These are phyloP conservation scores for Sicyos edulis DNA, from an alignment of 306 rosid species.

Conservation along the genomic window DNA sequence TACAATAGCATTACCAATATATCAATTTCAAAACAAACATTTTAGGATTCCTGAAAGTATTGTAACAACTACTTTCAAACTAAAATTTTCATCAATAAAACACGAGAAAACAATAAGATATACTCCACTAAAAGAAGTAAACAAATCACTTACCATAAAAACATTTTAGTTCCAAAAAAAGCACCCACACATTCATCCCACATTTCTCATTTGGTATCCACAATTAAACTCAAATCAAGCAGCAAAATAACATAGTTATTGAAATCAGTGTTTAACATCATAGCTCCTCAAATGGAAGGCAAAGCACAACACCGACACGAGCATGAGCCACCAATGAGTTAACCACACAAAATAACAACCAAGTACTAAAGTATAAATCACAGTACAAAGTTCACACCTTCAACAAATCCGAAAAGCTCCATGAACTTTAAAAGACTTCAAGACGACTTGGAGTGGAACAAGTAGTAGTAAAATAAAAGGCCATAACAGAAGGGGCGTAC, in stretches of 20 bases:
- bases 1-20: too few relatives aligned
- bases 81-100: not conserved
- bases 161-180: not conserved
- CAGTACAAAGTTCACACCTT: not conserved
- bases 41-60: too few relatives aligned
- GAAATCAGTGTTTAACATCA: not conserved
- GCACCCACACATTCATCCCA: not conserved
- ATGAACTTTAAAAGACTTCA: not conserved
- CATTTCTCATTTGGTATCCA: not conserved
- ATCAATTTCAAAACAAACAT: too few relatives aligned
- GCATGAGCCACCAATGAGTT: constrained; percentile 5
- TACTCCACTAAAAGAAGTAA: not conserved
- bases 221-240: not conserved
- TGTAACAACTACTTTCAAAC: not conserved
- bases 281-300: not conserved
- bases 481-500: not conserved
- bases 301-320: not conserved
- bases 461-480: not conserved
- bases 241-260: not conserved
- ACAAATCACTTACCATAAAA: not conserved
- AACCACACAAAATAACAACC: constrained; percentile 2
- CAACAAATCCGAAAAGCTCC: not conserved
- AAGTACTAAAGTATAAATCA: not conserved
- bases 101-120: not conserved
- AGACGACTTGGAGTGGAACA: not conserved